A percentile compares a stretch with the other conserved stretches of the same genome.
Conservation (phyloP, 2,329 filamentous ascomycete species). For the Colletotrichum sojae region DNA sequence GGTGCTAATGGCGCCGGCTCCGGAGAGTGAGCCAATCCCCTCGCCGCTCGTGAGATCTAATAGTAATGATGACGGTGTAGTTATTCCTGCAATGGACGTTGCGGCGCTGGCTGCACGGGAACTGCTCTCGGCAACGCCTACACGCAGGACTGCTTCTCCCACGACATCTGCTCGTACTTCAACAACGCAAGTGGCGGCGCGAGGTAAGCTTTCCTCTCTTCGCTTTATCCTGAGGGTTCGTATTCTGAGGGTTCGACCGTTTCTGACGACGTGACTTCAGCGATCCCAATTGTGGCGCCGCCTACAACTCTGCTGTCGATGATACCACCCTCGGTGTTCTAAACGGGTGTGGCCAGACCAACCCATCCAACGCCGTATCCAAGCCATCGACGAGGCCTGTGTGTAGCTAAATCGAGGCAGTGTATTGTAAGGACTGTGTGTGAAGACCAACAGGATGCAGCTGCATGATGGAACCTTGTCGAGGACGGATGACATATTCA, state of each 20-base stretch:
- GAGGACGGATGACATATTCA: too few species aligned
- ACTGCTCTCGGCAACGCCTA: constrained; percentile 61
- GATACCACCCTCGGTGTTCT: constrained; percentile 56
- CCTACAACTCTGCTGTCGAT: constrained; percentile 58
- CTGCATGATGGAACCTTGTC: too few species aligned
- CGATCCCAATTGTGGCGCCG: constrained; percentile 63
- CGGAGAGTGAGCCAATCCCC: constrained; percentile 56
- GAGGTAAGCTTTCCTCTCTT: constrained; percentile 49
- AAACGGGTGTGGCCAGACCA: constrained; percentile 53
- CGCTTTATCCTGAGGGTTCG: background rate
- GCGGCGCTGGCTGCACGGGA: constrained; percentile 62
- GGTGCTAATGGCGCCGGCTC: constrained; percentile 55
- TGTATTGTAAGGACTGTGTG: background rate
- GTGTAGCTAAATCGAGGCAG: constrained; percentile 42
- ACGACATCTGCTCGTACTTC: constrained; percentile 67
- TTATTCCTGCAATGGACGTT: constrained; percentile 64
- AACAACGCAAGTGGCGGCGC: constrained; percentile 62
- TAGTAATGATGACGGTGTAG: constrained; percentile 44
- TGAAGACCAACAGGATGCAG: too few species aligned
- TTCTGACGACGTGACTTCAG: constrained; percentile 45
- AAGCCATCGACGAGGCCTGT: constrained; percentile 47
- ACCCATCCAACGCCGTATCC: constrained; percentile 48
- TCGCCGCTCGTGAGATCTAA: accelerated
- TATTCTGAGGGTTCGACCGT: background rate
- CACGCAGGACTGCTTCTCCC: constrained; percentile 65